Evolutionary conservation across 805 yeast genomes (phyloP).

Genomic region (Lipomyces lipofer): DNA sequence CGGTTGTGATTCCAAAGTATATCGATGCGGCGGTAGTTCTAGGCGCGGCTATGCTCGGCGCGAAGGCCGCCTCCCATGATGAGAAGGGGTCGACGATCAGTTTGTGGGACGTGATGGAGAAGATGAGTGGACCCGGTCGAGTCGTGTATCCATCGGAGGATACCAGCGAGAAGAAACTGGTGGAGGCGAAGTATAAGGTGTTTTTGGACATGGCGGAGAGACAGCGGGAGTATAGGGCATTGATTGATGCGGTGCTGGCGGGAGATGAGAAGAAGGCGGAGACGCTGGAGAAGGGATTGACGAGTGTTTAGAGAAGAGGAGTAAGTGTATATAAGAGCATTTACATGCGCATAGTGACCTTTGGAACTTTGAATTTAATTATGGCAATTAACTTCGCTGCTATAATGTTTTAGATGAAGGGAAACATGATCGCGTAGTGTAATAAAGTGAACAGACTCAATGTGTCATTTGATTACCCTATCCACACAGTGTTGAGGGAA

Average conservation of each 20-base stretch:
- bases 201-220: constrained; percentile 84
- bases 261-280: constrained; percentile 3
- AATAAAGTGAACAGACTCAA: too few species aligned
- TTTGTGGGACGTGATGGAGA: constrained; percentile 85
- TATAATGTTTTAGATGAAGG: too few species aligned
- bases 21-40: constrained; percentile 97
- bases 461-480: too few species aligned
- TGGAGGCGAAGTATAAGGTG: constrained; percentile 77
- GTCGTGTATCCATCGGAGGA: constrained; percentile 66
- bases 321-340: too few species aligned
- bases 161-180: constrained; percentile 67
- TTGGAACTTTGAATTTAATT: too few species aligned
- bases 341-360: too few species aligned
- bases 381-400: too few species aligned
- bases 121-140: constrained; percentile 78
- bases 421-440: too few species aligned
- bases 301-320: too few species aligned
- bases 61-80: constrained; percentile 77
- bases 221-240: constrained; percentile 72
- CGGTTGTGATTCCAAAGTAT: constrained; percentile 88
- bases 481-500: too few species aligned
- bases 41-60: constrained; percentile 93
- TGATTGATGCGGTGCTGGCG: constrained; percentile 51
- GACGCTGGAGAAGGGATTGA: too few species aligned
- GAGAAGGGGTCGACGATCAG: constrained; percentile 33